These are phyloP conservation scores for Cladophialophora carrionii DNA, from an alignment of 2,329 filamentous ascomycete genomes.

Conservation along the genomic window DNA sequence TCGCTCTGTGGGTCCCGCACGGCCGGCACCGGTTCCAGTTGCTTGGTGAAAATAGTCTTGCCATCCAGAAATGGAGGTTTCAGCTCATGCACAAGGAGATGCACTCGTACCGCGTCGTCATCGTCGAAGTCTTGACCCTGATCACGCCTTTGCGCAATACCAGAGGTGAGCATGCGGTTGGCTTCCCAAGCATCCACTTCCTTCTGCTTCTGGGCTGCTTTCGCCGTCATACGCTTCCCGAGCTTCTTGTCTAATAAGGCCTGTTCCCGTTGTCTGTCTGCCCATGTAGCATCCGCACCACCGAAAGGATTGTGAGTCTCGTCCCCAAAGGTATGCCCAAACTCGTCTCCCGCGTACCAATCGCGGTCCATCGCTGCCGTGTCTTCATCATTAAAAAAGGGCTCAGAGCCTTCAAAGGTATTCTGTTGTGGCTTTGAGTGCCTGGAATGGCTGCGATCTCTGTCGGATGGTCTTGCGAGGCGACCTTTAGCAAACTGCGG, in stretches of 20 bases:
- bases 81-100: slow-evolving; percentile 89
- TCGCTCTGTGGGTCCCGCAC: slow-evolving; percentile 94
- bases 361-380: slow-evolving; percentile 79
- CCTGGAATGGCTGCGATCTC: slow-evolving; percentile 35
- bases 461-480: slow-evolving; percentile 42
- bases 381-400: slow-evolving; percentile 67
- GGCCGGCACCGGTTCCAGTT: slow-evolving; percentile 90
- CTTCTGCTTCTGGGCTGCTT: slow-evolving; percentile 81
- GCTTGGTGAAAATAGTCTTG: slow-evolving; percentile 94
- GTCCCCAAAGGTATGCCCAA: slow-evolving; percentile 82
- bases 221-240: slow-evolving; percentile 69
- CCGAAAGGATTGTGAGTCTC: slow-evolving; percentile 93
- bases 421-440: slow-evolving; percentile 52
- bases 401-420: slow-evolving; percentile 66
- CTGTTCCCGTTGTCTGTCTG: slow-evolving; percentile 74
- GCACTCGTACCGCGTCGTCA: slow-evolving; percentile 83
- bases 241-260: slow-evolving; percentile 79
- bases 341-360: slow-evolving; percentile 89
- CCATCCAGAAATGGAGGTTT: slow-evolving; percentile 94
- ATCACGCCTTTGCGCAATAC: slow-evolving; percentile 86
- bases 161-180: slow-evolving; percentile 96
- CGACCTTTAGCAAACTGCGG: slow-evolving; percentile 46
- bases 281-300: slow-evolving; percentile 70
- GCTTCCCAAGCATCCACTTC: slow-evolving; percentile 99
- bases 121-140: slow-evolving; percentile 85